Percentiles rank a stretch among this genome's conserved stretches.
Evolutionary conservation across 371 early-diverging fungal species (phyloP).

Genomic region (Actinomortierella ambigua): DNA sequence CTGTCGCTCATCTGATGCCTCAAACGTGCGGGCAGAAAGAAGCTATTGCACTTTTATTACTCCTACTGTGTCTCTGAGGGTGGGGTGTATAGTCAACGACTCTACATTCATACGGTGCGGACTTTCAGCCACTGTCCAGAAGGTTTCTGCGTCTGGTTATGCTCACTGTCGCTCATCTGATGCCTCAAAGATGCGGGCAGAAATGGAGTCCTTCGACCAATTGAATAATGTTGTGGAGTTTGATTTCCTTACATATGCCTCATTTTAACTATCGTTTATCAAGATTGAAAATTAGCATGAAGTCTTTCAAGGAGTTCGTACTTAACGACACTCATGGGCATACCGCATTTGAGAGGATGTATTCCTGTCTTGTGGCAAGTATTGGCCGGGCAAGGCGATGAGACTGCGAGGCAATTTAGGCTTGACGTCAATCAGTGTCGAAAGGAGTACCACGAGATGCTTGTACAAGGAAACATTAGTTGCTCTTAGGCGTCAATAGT

Average conservation of each 20-base stretch:
- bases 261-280: not conserved
- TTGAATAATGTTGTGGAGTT: too few relatives aligned
- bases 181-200: conserved; percentile 21
- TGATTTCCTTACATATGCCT: conserved; percentile 1
- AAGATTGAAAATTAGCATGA: conserved; percentile 6
- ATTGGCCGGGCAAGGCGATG: conserved; percentile 11
- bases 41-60: too few relatives aligned
- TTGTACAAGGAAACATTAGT: conserved; percentile 8
- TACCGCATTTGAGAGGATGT: conserved; percentile 10
- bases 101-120: conserved; percentile 17
- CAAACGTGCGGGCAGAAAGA: conserved; percentile 15
- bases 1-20: conserved; percentile 23
- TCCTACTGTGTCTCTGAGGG: conserved; percentile 17
- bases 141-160: conserved; percentile 19
- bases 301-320: conserved; percentile 10
- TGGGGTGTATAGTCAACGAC: conserved; percentile 3
- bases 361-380: conserved; percentile 8
- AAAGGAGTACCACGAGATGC: conserved; percentile 2
- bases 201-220: conserved; percentile 3
- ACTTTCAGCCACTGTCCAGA: conserved; percentile 21
- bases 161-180: conserved; percentile 21
- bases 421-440: conserved; percentile 6
- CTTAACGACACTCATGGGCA: conserved; percentile 11
- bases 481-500: conserved; percentile 6
- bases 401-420: conserved; percentile 3